Conservation (phyloP, 2,329 filamentous ascomycete genomes). For the Hysterium pulicare region DNA sequence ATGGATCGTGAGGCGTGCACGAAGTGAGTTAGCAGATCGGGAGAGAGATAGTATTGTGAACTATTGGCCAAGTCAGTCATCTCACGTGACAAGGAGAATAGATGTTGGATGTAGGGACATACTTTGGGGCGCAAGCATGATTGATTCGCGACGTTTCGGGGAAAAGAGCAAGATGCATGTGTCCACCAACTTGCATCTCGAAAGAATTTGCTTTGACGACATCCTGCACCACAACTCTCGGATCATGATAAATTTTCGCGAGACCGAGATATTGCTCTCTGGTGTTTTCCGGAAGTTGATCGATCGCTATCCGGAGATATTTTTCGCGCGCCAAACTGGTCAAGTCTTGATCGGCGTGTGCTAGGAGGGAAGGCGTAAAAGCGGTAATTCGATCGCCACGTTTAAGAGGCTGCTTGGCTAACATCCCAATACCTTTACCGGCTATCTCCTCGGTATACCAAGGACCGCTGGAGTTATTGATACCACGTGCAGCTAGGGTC, state of each 20-base stretch:
- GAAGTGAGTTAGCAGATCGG: constrained; percentile 36
- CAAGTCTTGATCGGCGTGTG: constrained; percentile 26
- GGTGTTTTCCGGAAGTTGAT: constrained; percentile 19
- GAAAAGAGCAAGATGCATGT: constrained; percentile 34
- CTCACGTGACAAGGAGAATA: not conserved
- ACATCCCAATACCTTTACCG: constrained; percentile 29
- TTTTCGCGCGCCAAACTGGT: constrained; percentile 25
- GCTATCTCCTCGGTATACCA: constrained; percentile 23
- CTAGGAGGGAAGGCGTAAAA: constrained; percentile 30
- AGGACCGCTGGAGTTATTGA: constrained; percentile 18
- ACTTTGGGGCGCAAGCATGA: constrained; percentile 40
- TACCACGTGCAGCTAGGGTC: constrained; percentile 6
- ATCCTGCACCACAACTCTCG: constrained; percentile 26
- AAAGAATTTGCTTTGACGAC: constrained; percentile 36
- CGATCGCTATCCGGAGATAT: constrained; percentile 23
- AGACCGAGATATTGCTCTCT: constrained; percentile 19
- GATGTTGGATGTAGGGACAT: constrained; percentile 9
- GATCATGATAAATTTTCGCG: constrained; percentile 24
- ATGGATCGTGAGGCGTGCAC: constrained; percentile 36
- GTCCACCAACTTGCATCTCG: constrained; percentile 22
- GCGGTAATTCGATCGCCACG: constrained; percentile 25
- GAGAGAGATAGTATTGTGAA: constrained; percentile 41
- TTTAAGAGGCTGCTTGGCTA: constrained; percentile 18
- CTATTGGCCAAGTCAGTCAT: constrained; percentile 10
- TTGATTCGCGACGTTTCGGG: constrained; percentile 41